Evolutionary conservation across 495 filamentous ascomycete species (phyloP), one percentile per base, ranked within the genome.

Genomic region (Lophiostoma macrostomum): DNA sequence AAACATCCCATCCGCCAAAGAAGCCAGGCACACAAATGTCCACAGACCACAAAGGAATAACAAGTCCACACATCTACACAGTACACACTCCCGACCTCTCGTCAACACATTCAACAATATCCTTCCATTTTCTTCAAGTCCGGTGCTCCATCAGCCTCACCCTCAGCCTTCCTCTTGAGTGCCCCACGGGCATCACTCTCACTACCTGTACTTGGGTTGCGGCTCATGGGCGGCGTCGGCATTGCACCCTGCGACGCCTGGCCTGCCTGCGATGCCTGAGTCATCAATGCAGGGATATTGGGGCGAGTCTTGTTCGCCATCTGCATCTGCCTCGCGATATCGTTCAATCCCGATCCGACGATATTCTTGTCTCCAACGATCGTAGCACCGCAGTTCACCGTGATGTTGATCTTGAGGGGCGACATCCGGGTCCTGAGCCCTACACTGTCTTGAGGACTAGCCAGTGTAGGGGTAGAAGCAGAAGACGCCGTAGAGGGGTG

Each of bases 301-400:
- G 31, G 25, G 31, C 25, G 22, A 12, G 18, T 30, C n/a, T 18
- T n/a, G 24, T 19, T 41, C 36, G 12, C 6, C 14, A 14, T 12
- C 13, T 37, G 40, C 19, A 58, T 31, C 13, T 50, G 30, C 13
- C 39, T 13, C 24, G 48, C 55, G 20, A 54, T 25, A 4, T 54
- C 50, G 3, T 20, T 37, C 20, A 54, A 5, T 1, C 25, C 30
- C 10, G 35, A 43, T 1, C 56, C 44, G 1, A 60, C 42, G 24
- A 54, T 49, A 36, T 60, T 60, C 41, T 37, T 25, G 18, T 60
- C 50, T 18, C 56, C 56, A 14, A 49, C 19, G 12, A 60, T 29
- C 7, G 56, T 60, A 20, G 35, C 22, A 23, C 49, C 42, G 30
- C 56, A 60, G 20, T 53, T 54, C n/a, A 60, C 28, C 1, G 42